Evolutionary conservation across 768 basidiomycete species (phyloP).

Genomic region (Naganishia friedmannii): DNA sequence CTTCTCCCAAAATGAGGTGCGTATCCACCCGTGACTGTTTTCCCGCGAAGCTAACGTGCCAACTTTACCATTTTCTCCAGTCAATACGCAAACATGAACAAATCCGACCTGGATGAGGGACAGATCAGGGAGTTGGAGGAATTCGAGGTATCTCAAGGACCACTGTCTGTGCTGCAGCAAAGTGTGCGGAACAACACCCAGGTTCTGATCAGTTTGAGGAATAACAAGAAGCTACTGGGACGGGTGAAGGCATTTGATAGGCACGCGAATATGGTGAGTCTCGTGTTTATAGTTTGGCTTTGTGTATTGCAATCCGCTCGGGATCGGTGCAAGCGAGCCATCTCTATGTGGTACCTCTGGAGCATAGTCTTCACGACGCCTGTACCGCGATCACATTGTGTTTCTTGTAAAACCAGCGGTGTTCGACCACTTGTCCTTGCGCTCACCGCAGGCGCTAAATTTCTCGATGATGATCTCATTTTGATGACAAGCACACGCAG

Average conservation of each 20-base stretch:
- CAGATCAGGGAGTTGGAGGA: conserved; percentile 94
- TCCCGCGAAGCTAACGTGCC: background rate
- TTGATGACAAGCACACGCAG: background rate
- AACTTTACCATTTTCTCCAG: background rate
- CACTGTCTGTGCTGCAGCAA: conserved; percentile 62
- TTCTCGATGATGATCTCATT: background rate
- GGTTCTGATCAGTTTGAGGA: conserved; percentile 91
- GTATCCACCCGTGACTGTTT: background rate
- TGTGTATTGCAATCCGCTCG: no score
- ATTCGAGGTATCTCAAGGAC: conserved; percentile 91
- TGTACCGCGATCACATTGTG: no score
- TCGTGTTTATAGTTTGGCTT: background rate
- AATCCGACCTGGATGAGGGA: conserved; percentile 95
- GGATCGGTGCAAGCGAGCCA: background rate
- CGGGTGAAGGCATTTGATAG: conserved; percentile 98
- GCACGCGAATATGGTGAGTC: conserved; percentile 90
- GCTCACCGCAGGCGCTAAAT: no score
- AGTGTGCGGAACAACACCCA: conserved; percentile 96
- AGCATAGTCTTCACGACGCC: no score
- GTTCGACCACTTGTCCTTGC: no score
- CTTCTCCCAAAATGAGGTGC: background rate
- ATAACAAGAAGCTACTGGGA: conserved; percentile 86
- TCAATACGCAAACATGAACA: conserved; percentile 61
- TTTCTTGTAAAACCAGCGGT: no score
- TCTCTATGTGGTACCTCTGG: background rate